These are phyloP conservation scores for Albophoma yamanashiensis DNA, from an alignment of 2,329 filamentous ascomycete species.

Conservation along the genomic window DNA sequence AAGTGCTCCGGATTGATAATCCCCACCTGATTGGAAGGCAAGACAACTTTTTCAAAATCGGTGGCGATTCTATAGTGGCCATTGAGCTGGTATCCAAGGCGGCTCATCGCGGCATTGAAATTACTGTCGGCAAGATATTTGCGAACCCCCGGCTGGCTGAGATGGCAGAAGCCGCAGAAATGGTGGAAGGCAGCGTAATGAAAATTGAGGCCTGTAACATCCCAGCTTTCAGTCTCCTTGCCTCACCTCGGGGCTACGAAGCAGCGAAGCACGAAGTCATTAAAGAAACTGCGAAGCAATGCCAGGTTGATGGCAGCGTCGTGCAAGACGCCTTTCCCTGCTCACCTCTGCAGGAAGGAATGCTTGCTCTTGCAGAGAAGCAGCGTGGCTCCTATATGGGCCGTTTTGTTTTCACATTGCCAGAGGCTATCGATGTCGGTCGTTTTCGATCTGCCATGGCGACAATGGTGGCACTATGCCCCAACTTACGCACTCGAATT, in stretches of 20 bases:
- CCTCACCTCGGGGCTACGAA: background rate
- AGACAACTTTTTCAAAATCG: slow-evolving; percentile 1
- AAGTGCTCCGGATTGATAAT: background rate
- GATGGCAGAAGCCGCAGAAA: background rate
- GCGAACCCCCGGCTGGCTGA: background rate
- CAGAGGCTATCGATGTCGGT: slow-evolving; percentile 8
- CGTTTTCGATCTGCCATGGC: slow-evolving; percentile 18
- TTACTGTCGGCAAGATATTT: background rate
- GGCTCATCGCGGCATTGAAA: background rate
- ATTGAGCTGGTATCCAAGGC: background rate
- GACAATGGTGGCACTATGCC: background rate
- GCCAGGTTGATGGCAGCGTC: background rate
- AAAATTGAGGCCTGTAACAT: background rate
- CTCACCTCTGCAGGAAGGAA: slow-evolving; percentile 25
- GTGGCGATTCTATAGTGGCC: background rate
- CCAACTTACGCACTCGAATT: slow-evolving; percentile 8
- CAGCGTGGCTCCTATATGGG: slow-evolving; percentile 22
- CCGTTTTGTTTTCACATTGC: slow-evolving; percentile 12
- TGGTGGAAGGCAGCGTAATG: background rate
- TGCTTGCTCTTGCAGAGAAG: slow-evolving; percentile 22
- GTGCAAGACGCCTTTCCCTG: slow-evolving; percentile 25
- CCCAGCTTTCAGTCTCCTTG: background rate
- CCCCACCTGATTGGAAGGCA: background rate
- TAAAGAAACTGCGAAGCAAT: background rate
- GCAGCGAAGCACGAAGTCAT: background rate